Evolutionary conservation across 352 stramenopile genomes (phyloP), one percentile per base, ranked within the genome.

Genomic region (Globisporangium nagaii): DNA sequence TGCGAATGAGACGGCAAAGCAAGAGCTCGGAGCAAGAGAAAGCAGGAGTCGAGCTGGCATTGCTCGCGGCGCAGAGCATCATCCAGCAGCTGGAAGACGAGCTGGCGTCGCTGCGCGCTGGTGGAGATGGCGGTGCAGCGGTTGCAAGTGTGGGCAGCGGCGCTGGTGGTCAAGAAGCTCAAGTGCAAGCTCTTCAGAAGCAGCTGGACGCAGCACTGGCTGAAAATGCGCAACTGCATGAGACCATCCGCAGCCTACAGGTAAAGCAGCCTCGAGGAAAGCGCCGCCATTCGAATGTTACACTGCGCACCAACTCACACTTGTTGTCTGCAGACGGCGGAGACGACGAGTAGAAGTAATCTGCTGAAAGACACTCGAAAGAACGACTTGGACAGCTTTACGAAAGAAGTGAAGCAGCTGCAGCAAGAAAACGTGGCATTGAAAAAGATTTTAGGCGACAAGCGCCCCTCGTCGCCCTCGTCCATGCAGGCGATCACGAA

Each of bases 181-280:
- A 30, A 32, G 25, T 35, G 11, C 42, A 50, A 34, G 43, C 43
- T 50, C 62, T 84, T 11, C 67, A 84, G 45, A 79, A 68, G 24
- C 41, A 84, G 27, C 46, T 90, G 10, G 63, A 84, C 31, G 66
- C 56, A 34, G 71, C 75, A 34, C 43, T 90, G 10, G 69, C 59
- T 24, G 75, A 88, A 46, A 88, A 87, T 31, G 66, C 67, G 39
- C 68, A 87, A 35, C 66, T 90, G 36, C 63, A 84, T 31, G 72
- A 79, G 47, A 85, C 73, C 17, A 70, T 87, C 49, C 69, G 74
- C 57, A 65, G 81, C n/a, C 49, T 87, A 30, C 71, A 88, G 75
- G 70, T 81, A 71, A 84, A 79, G 61, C 66, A 53, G 58, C 32
- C 43, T 62, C 45, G 62, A 57, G 64, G 70, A 54, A 54, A 51